Evolutionary conservation across 2,329 filamentous ascomycete genomes (phyloP), one percentile per base, ranked within the genome.

Genomic region (Pseudofabraea citricarpa): DNA sequence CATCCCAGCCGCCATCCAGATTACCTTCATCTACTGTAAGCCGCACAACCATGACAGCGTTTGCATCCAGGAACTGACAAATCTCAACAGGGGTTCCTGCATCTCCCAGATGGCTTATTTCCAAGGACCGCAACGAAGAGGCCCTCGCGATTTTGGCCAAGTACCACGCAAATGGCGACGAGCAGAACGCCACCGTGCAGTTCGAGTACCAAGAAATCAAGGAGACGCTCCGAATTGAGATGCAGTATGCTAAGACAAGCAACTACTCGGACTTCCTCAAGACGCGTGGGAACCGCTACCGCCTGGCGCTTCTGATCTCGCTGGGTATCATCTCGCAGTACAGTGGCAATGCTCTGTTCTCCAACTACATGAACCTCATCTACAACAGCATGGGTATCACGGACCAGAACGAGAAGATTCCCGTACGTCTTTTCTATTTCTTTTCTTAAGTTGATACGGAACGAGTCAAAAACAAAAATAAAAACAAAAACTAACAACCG

Each of bases 291-390:
- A 85, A 86, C 67, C 71, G 79, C 41, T 80, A 80, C 68, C 71
- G 82, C 9, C 66, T 86, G 35, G 69, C 74, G 37, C 75, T 85
- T 43, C 68, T 83, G 32, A 61, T 83, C 32, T 82, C 77, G 0
- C 69, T 85, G 15, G 81, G 79, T 55, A 64, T 85, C 52, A 82
- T 85, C 56, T 83, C 79, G 2, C 81, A 85, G 62, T 85, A 82
- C 64, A 79, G 74, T 41, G 81, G 82, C 35, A 85, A 85, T 56
- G 80, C 77, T 15, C 64, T 85, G 2, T 78, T 85, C 56, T 79
- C 73, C 49, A 84, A 85, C 64, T 85, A 85, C 60, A 78, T 81
- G 55, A 75, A 79, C 46, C 68, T 73, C 44, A 72, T 85, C 50
- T 83, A 83, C 63, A 65, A 71, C 31, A 74, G 73, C 38, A 79